Evolutionary conservation across 1,284 basidiomycete species (phyloP), one percentile per base, ranked within the genome.

Genomic region (Trichosporon coremiiforme): DNA sequence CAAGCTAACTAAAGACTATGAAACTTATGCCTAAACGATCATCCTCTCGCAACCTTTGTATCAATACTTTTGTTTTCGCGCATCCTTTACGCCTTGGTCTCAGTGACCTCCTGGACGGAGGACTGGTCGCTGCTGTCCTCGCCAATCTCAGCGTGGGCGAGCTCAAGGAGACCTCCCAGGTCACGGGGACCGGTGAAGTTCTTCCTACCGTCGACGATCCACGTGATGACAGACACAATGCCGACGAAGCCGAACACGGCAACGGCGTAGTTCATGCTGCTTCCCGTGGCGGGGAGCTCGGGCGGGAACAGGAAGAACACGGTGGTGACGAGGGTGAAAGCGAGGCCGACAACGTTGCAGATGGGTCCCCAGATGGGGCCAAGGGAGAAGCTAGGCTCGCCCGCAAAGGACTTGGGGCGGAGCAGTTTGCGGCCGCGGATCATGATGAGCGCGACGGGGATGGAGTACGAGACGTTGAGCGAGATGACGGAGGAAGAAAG

Each of bases 291-390:
- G 3, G 84, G 84, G 0, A 84, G 66, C 8, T 76, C 81, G 15
- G 85, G 84, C 0, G 86, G 86, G 81, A 86, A 86, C 25, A 85
- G 72, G 82, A 86, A 86, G 77, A 86, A 85, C 17, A 86, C 81
- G 29, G 80, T 79, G 2, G 85, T 86, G 60, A 86, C 70, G 9
- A 78, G 45, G 0, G 80, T 81, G 70, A 86, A 86, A 13, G 75
- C 65, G 35, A 86, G 74, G 0, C 82, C 78, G 20, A 29, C n/a
- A 12, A 80, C 57, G 69, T 86, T 86, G 69, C 82, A 69, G 0
- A 82, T 71, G 0, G 78, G 81, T 0, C 82, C 80, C 25, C 77
- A 67, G 65, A 82, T 67, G 1, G 78, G 79, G 12, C 78, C 80
- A 20, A 81, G 75, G 15, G 74, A 79, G 69, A 80, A 79, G 0